These are phyloP conservation scores for Mycena floridula DNA, from an alignment of 768 basidiomycete species.

Conservation along the genomic window DNA sequence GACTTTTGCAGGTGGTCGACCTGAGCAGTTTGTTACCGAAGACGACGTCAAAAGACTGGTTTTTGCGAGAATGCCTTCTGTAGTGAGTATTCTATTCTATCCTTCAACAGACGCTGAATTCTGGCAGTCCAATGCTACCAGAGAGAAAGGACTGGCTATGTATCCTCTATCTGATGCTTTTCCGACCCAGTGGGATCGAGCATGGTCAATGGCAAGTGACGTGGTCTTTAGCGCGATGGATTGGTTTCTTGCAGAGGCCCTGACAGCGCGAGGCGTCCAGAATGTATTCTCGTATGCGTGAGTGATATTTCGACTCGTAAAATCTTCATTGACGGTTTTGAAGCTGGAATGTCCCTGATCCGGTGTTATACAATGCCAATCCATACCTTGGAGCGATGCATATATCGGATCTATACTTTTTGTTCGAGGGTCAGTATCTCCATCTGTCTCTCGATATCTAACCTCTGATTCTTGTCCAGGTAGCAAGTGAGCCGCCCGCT, in stretches of 20 bases:
- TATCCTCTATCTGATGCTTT: no score
- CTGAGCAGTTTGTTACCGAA: slow-evolving; percentile 31
- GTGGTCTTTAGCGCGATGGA: slow-evolving; percentile 37
- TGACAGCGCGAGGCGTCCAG: slow-evolving; percentile 20
- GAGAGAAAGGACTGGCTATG: slow-evolving; percentile 26
- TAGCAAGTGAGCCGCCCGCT: no score
- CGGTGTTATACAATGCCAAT: slow-evolving; percentile 26
- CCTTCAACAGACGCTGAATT: background rate
- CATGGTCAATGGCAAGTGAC: slow-evolving; percentile 34
- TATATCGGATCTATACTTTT: slow-evolving; percentile 36
- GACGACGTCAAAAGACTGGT: slow-evolving; percentile 28
- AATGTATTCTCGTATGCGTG: slow-evolving; percentile 31
- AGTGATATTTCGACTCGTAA: no score
- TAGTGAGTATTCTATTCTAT: slow-evolving; percentile 19
- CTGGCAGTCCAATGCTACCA: slow-evolving; percentile 28
- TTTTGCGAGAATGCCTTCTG: slow-evolving; percentile 28
- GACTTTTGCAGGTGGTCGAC: slow-evolving; percentile 31
- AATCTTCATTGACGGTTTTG: no score
- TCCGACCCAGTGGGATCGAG: slow-evolving; percentile 32
- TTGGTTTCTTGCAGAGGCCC: slow-evolving; percentile 29
- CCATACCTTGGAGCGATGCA: slow-evolving; percentile 36
- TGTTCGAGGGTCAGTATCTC: slow-evolving; percentile 33
- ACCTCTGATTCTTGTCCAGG: no score
- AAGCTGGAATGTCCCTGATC: slow-evolving; percentile 40
- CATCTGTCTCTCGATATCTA: no score